Percentiles rank a stretch among this genome's conserved stretches.
phyloP scores from a whole-genome alignment of 441 rosid species.

The Monsonia emarginata region DNA sequence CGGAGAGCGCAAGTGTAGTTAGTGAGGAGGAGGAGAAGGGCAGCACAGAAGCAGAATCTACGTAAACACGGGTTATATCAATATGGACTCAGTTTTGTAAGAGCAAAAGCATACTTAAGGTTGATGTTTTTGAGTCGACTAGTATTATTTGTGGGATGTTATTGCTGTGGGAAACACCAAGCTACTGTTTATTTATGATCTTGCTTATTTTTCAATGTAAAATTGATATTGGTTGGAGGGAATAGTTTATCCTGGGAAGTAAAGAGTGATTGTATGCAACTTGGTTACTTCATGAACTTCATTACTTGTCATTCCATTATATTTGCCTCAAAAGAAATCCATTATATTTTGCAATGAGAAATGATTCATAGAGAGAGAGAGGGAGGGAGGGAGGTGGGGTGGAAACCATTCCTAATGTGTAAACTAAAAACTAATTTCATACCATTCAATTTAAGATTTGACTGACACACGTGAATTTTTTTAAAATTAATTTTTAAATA shows the following conservation, averaged over 20 bases:
- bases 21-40: constrained; percentile 21
- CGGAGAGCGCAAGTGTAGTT: constrained; percentile 24
- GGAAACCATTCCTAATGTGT: no score
- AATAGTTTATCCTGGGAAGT: constrained; percentile 8
- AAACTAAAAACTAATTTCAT: no score
- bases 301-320: background rate
- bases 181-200: background rate
- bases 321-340: no score
- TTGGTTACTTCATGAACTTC: background rate
- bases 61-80: constrained; percentile 15
- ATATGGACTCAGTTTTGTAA: background rate
- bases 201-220: constrained; percentile 4
- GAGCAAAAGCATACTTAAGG: background rate
- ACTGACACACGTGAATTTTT: no score
- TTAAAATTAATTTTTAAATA: no score
- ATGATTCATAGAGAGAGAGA: no score
- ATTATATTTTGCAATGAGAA: no score
- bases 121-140: background rate
- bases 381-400: no score
- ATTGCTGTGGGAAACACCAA: constrained; percentile 4
- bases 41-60: constrained; percentile 28
- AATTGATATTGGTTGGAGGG: constrained; percentile 8
- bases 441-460: no score
- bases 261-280: background rate
- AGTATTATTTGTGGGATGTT: constrained; percentile 14